Evolutionary conservation across 768 basidiomycete genomes (phyloP), one percentile per base, ranked within the genome.

Genomic region (Phlegmacium glaucopus): DNA sequence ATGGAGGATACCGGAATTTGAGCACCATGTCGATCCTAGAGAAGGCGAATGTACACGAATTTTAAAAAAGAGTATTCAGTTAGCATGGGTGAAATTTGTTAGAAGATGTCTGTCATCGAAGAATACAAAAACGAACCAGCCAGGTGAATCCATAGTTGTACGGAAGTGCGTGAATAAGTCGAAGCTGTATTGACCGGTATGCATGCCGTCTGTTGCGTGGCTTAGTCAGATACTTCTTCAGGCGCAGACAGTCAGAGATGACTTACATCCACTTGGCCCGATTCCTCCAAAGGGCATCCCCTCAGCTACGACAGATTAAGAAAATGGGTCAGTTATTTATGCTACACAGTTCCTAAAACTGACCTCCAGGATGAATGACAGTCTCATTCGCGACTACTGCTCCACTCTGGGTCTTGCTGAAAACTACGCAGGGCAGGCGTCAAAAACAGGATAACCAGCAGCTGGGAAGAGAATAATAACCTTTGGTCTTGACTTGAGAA

Each of bases 151-250:
- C 29, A 78, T 42, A 0, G 83, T 78, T 4, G 82, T 61, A 43
- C 91, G 77, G 18, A 78, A 54, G 60, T 92, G 89, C 0, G 88
- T 90, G 67, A 94, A 93, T 59, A 77, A 70, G 50, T 90, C 85
- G 54, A 92, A 93, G 4, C 72, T 69, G 57, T 70, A 85, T 59
- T 90, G 90, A 29, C 90, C 85, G 4, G 83, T 81, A 58, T 87
- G 81, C 46, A 75, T 71, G 10, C 90, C 83, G 48, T 72, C 88
- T 52, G 47, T 18, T 16, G 44, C 4, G 9, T 4, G 16, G n/a
- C 34, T 51, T 27, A 32, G 9, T 7, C 15, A 39, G 18, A 12
- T 9, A 11, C n/a, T 8, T n/a, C n/a, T n/a, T n/a, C n/a, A n/a
- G n/a, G 4, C 22, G 29, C 13, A 44, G 6, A 12, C n/a, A 48